Base-by-base conservation (phyloP, 441 rosid species). In the Pelargonium australe region DNA sequence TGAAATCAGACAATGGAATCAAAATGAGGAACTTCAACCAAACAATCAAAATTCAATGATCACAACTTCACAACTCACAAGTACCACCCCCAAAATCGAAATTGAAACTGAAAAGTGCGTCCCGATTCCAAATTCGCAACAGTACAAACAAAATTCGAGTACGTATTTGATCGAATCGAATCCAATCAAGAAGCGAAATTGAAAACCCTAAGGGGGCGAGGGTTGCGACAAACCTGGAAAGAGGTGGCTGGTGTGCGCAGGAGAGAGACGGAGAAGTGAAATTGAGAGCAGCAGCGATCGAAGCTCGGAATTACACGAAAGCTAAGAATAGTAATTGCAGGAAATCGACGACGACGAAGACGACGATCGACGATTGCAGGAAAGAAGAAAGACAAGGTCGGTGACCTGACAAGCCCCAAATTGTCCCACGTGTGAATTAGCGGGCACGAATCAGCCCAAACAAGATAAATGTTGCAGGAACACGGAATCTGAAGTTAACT, bases 281-380 rank as follows among this genome's bases (percentile, higher is more conserved):
- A 17, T 57, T 57, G 62, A 57, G 62, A 57, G 28, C 62, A 57
- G 62, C 62, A 6, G 28, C 16, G 62, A 57, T 16, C 23, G 28
- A 17, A 55, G 61, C 23, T 20, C 1, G 23, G 23, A 20, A 20
- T 20, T 20, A 17, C 9, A 2, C 23, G 2, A 53, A 19, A 14
- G 8, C 60, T 12, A 1, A 5, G 20, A 14, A 53, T 1, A 4
- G 19, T 11, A 49, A 49, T 49, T 20, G n/a, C 60, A n/a, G 62
- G 28, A 57, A 57, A 57, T 57, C 62, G 25, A 17, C 28, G 12
- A 17, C 23, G 23, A 20, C 23, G 23, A 20, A 20, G 23, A 20
- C 23, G 6, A 53, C 60, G 20, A 53, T n/a, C 60, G 60, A 53
- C 13, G 60, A 44, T 44, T 2, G 49, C 43, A 3, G 23, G 7